A percentile compares a stretch with the other conserved stretches of the same genome.
Evolutionary conservation across 2,329 filamentous ascomycete genomes (phyloP).

Genomic region (Scopulariopsis brevicaulis): DNA sequence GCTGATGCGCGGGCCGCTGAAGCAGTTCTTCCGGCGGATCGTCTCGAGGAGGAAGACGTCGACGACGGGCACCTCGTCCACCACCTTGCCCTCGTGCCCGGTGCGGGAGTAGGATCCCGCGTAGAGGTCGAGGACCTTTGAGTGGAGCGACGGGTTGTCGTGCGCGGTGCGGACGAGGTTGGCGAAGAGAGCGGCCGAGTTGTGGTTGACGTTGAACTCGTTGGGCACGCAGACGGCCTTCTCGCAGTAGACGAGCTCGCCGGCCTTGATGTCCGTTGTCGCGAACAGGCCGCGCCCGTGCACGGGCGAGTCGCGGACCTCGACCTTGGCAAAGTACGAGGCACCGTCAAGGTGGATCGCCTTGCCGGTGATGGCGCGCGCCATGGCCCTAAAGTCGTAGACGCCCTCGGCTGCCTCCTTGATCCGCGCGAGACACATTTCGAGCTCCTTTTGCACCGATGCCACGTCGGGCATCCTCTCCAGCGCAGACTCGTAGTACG

Average conservation of each 20-base stretch:
- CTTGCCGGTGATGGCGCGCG: conserved; percentile 6
- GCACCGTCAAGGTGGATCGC: conserved; percentile 12
- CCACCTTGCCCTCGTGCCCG: conserved; percentile 17
- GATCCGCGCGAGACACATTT: conserved; percentile 7
- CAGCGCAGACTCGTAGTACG: conserved; percentile 14
- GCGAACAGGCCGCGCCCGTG: conserved; percentile 31
- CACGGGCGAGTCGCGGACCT: conserved; percentile 16
- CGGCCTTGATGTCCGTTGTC: conserved; percentile 19
- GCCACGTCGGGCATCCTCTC: conserved; percentile 9
- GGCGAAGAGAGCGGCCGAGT: conserved; percentile 30
- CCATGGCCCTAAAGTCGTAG: conserved; percentile 9
- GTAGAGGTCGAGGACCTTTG: conserved; percentile 21
- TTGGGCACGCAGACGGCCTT: conserved; percentile 27
- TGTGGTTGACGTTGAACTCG: conserved; percentile 25
- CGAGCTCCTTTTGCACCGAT: conserved; percentile 10
- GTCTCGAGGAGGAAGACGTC: conserved; percentile 26
- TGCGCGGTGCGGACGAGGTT: conserved; percentile 23
- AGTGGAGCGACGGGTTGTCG: conserved; percentile 24
- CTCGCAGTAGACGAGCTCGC: conserved; percentile 29
- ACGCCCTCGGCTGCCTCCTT: conserved; percentile 8
- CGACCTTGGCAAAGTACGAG: conserved; percentile 20
- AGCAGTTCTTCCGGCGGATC: conserved; percentile 28
- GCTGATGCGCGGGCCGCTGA: conserved; percentile 18
- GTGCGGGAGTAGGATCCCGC: conserved; percentile 19
- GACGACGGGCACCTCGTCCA: conserved; percentile 21